Evolutionary conservation across 192 early-diverging fungal species (phyloP).

Genomic region (Irineochytrium annulatum): DNA sequence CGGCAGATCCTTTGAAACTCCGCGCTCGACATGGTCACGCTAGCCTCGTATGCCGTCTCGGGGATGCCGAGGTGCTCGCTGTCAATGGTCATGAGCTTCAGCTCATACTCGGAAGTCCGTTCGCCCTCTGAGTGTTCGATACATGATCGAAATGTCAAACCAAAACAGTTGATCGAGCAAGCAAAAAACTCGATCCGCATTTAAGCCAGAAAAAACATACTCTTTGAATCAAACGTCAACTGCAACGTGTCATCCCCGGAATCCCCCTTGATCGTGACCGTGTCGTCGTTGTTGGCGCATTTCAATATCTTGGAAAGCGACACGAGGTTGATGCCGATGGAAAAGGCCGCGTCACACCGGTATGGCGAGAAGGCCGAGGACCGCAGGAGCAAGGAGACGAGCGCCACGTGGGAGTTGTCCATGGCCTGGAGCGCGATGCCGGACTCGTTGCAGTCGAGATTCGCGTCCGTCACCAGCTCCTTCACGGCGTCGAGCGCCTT

Average conservation of each 20-base stretch:
- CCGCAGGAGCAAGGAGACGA: slow-evolving; percentile 80
- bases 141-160: too few species aligned
- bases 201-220: slow-evolving; percentile 22
- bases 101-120: slow-evolving; percentile 81
- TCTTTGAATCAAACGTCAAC: slow-evolving; percentile 57
- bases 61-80: slow-evolving; percentile 93
- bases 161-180: too few species aligned
- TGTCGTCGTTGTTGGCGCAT: slow-evolving; percentile 76
- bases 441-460: slow-evolving; percentile 95
- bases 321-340: slow-evolving; percentile 84
- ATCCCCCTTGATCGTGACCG: slow-evolving; percentile 85
- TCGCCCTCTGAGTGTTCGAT: slow-evolving; percentile 27
- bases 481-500: slow-evolving; percentile 95
- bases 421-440: slow-evolving; percentile 97
- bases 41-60: slow-evolving; percentile 89
- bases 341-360: slow-evolving; percentile 82
- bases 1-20: slow-evolving; percentile 92
- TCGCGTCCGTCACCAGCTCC: slow-evolving; percentile 93
- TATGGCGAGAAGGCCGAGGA: slow-evolving; percentile 60
- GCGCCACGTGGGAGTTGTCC: slow-evolving; percentile 97
- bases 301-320: slow-evolving; percentile 90
- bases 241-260: slow-evolving; percentile 78
- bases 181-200: neutral
- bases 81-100: slow-evolving; percentile 99
- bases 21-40: slow-evolving; percentile 78